These are phyloP conservation scores for Filobasidium floriforme DNA, from an alignment of 768 basidiomycete genomes.

Conservation along the genomic window DNA sequence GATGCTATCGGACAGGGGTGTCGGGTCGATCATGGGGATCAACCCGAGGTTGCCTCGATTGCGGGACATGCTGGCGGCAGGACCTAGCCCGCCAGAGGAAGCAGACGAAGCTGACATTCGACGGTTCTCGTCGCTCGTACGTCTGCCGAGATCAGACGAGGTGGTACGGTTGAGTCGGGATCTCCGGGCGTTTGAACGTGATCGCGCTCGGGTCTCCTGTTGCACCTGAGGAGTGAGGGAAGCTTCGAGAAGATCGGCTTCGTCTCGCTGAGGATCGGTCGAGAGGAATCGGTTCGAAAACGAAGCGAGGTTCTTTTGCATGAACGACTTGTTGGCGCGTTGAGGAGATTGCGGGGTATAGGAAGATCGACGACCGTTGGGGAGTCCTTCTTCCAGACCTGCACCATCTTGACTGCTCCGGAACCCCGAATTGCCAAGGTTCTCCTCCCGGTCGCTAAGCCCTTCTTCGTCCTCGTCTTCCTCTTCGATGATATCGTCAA, in stretches of 20 bases:
- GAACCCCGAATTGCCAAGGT: background rate
- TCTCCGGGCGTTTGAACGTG: background rate
- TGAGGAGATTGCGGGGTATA: conserved; percentile 16
- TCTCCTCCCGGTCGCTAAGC: background rate
- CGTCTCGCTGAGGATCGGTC: conserved; percentile 27
- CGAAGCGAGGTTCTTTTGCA: conserved; percentile 10
- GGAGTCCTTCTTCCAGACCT: conserved; percentile 20
- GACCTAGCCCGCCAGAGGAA: conserved; percentile 26
- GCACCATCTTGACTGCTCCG: conserved; percentile 8
- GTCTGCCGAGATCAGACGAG: background rate
- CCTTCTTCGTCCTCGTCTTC: conserved; percentile 39
- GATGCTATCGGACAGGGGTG: conserved; percentile 50
- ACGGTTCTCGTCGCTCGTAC: conserved; percentile 18
- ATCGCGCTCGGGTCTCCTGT: conserved; percentile 7
- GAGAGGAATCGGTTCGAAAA: background rate
- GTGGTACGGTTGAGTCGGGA: conserved; percentile 7
- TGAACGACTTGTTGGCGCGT: background rate
- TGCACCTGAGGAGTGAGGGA: conserved; percentile 18
- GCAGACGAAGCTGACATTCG: conserved; percentile 34
- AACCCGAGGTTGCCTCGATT: conserved; percentile 37
- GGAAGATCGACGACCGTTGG: conserved; percentile 20
- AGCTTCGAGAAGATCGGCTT: conserved; percentile 41
- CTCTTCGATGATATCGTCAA: conserved; percentile 40
- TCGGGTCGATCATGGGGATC: conserved; percentile 30
- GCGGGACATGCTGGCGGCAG: conserved; percentile 10